phyloP scores from a whole-genome alignment of 2,329 filamentous ascomycete species.

The Orbilia ellipsospora region DNA sequence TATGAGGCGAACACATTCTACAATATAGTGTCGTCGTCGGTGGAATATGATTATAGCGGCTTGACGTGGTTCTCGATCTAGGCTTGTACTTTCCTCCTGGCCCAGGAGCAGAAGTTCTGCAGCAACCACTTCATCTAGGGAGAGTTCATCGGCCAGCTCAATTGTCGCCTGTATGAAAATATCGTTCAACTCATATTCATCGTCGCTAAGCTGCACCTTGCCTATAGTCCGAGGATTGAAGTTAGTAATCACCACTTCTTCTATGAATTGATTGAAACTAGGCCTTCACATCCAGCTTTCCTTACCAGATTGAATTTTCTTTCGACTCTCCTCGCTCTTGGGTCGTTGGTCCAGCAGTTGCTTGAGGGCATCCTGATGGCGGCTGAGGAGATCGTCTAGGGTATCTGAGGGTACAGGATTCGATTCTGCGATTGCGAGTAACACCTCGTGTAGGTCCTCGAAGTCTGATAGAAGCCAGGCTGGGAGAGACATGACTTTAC shows the following conservation, averaged over 20 bases:
- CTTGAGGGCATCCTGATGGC: conserved; percentile 43
- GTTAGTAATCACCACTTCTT: conserved; percentile 5
- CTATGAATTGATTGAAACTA: background rate
- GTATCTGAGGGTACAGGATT: conserved; percentile 61
- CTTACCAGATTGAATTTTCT: conserved; percentile 75
- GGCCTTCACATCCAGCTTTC: conserved; percentile 45
- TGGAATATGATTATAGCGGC: conserved; percentile 89
- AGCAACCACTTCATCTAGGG: conserved; percentile 89
- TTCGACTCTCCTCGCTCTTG: conserved; percentile 80
- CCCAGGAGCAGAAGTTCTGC: conserved; percentile 80
- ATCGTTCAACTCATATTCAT: conserved; percentile 82
- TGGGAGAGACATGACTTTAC: conserved; percentile 38
- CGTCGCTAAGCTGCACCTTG: conserved; percentile 77
- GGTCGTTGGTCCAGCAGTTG: conserved; percentile 59
- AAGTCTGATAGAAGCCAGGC: conserved; percentile 67
- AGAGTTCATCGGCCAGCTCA: conserved; percentile 84
- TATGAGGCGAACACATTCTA: conserved; percentile 85
- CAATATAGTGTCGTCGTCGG: conserved; percentile 80
- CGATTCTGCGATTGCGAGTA: conserved; percentile 78
- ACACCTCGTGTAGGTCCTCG: conserved; percentile 85
- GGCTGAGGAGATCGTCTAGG: conserved; percentile 44
- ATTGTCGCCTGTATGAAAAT: conserved; percentile 86
- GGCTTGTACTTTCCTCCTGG: conserved; percentile 73
- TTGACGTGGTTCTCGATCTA: conserved; percentile 79
- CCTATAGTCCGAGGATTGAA: conserved; percentile 66